phyloP scores from a whole-genome alignment of 306 rosid species.

The Pyrus betulifolia region DNA sequence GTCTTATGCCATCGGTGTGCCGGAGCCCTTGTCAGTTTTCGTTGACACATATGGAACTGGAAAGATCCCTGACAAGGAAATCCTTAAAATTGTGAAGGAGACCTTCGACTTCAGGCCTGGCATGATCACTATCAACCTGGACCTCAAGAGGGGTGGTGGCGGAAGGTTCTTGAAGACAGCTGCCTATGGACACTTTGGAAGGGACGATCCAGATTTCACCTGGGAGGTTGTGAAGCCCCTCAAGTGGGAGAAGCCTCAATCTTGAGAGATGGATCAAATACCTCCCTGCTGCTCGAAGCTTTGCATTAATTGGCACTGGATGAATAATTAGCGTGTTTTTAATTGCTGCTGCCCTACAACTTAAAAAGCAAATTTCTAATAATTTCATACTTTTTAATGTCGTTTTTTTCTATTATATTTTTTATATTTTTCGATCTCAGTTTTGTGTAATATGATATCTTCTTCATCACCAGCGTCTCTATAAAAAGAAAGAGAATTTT shows the following conservation, averaged over 20 bases:
- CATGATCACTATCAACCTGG: constrained; percentile 91
- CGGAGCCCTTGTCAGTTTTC: constrained; percentile 86
- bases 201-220: constrained; percentile 96
- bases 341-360: constrained; percentile 17
- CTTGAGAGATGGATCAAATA: constrained; percentile 10
- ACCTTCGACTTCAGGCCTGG: constrained; percentile 96
- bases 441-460: constrained; percentile 8
- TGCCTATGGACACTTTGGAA: constrained; percentile 97
- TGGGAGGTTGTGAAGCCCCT: constrained; percentile 99
- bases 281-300: constrained; percentile 9
- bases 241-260: constrained; percentile 88
- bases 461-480: constrained; percentile 26
- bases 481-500: constrained; percentile 31
- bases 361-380: constrained; percentile 18
- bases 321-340: constrained; percentile 52
- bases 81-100: constrained; percentile 87
- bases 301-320: constrained; percentile 28
- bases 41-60: constrained; percentile 84
- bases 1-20: constrained; percentile 97
- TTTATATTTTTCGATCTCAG: constrained; percentile 11
- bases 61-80: constrained; percentile 88
- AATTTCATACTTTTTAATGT: constrained; percentile 18
- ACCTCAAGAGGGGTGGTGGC: constrained; percentile 87
- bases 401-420: neutral
- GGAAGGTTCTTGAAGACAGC: constrained; percentile 91